Base-by-base conservation (phyloP, 768 basidiomycete species). In the Suillus brevipes region DNA sequence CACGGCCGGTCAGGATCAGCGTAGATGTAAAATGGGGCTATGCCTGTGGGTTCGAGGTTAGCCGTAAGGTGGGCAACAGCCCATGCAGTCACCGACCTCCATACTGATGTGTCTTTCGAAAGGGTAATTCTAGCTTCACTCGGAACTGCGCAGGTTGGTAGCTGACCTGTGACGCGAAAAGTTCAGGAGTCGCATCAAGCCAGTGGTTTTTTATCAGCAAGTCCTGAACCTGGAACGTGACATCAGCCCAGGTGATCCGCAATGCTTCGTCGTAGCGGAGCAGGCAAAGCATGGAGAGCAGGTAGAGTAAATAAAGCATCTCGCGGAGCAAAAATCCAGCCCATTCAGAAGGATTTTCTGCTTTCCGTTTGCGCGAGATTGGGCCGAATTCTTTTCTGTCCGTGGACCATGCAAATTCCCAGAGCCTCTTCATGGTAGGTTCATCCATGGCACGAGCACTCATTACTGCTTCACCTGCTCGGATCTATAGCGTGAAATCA, bases 221-320 rank as follows among this genome's bases (percentile, higher is more conserved):
- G 52, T 63, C 62, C 3, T 56, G 50, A 25, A 64, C 60, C 36
- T 60, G 62, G 31, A 65, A 10, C 3, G 58, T 58, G 13, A 79
- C 65, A 18, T 80, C 66, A 14, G 75, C 66, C 20, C 68, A 34
- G 38, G 72, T 66, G 31, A 80, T 76, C 50, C 75, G 75, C 0
- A 80, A 66, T 3, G 74, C 78, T 50, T 80, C 77, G 60, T 79
- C 77, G 50, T 75, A 70, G 6, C 72, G 75, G 2, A 79, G 68
- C 14, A 80, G 55, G 60, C 77, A 80, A 0, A 75, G 25, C 60
- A 78, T 79, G 3, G 77, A 70, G 25, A 79, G 43, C 1, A 71
- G 71, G 53, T 79, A 80, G 5, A 76, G 73, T 0, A 75, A 72
- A 20, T 74, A 72, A 1, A 78, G 69, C 38, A 77, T 72, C 18